Base-by-base conservation (phyloP, 164 flowering plant species). In the Brasenia schreberi region DNA sequence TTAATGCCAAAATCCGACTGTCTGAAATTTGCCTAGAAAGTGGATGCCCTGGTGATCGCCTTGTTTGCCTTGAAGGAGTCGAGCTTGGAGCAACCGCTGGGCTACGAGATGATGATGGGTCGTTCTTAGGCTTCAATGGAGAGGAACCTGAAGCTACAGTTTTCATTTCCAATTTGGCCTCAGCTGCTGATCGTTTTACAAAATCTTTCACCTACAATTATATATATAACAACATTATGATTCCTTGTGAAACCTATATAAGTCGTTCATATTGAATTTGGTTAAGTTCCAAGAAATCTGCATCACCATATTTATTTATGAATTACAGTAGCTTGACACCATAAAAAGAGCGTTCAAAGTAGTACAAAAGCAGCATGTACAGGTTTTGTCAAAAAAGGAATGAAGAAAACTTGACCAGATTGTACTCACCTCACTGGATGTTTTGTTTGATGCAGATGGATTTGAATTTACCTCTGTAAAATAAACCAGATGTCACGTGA, bases 21-120 rank as follows among this genome's bases (percentile, higher is more conserved):
- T 81, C 95, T 53, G 93, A 87, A 52, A 78, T 77, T 70, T 86
- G 90, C 66, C 90, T 83, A 44, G 81, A 69, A 2, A 85, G 77
- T 42, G 75, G 85, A 70, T 78, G 84, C 12, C 89, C 88, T 16
- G 92, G 89, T 39, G 92, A 85, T 63, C 70, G 78, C 7, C 74
- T 77, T 42, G 85, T 76, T 74, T 81, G 71, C 59, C 85, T 80
- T 43, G 92, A 80, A 42, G 87, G 86, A 27, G 87, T 83, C 62
- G 81, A 80, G 63, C 64, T 77, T 0, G 78, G 66, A 64, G 82
- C 77, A 70, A 59, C 69, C 6, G 68, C 60, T 64, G 74, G 79
- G 68, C 61, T 66, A 61, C 63, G 78, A 61, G 77, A 70, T 10
- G 81, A 71, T 39, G 79, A 66, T 63, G 83, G 75, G 59, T 77